Evolutionary conservation across 169 alveolate genomes (phyloP), one percentile per base, ranked within the genome.

Genomic region (Babesia bovis): DNA sequence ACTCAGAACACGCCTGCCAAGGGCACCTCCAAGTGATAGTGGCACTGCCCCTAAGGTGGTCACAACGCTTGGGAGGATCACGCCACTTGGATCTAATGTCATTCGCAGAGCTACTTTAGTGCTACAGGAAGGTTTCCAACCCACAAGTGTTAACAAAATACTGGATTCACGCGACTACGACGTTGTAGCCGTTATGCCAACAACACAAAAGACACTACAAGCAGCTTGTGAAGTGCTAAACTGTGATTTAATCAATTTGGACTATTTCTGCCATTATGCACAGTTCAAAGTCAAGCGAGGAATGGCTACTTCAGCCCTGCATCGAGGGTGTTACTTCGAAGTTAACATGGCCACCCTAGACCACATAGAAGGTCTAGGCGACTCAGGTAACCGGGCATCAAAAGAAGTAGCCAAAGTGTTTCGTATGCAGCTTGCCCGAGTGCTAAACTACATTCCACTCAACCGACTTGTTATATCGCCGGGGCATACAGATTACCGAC

Each of bases 241-340:
- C 52, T 76, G 85, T 33, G 85, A 76, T 58, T 57, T 76, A 13
- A 76, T 76, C 38, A 76, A 53, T 35, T 25, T 76, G 32, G 69
- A 76, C 51, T 50, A 49, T 41, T 65, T 51, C 28, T 76, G 85
- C 25, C 75, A 58, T 49, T 76, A 55, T 35, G 56, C 65, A 10
- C 72, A 69, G 5, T 76, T 63, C 66, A 76, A 76, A 26, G 42
- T 66, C 12, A 76, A 45, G 49, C 81, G 85, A 9, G 85, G 85
- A 10, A 40, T 65, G 61, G 67, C 57, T n/a, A 76, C 53, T 35
- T 40, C 74, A 2, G 85, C 85, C 15, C 60, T 76, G 21, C 66
- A 76, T 23, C 70, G 85, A 13, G 85, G 85, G 10, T 76, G 85
- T 33, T 76, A 21, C 61, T 76, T 76, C 49, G 85, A 76, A 41